Conservation (phyloP, 1,284 basidiomycete genomes). For the Volvariella volvacea region DNA sequence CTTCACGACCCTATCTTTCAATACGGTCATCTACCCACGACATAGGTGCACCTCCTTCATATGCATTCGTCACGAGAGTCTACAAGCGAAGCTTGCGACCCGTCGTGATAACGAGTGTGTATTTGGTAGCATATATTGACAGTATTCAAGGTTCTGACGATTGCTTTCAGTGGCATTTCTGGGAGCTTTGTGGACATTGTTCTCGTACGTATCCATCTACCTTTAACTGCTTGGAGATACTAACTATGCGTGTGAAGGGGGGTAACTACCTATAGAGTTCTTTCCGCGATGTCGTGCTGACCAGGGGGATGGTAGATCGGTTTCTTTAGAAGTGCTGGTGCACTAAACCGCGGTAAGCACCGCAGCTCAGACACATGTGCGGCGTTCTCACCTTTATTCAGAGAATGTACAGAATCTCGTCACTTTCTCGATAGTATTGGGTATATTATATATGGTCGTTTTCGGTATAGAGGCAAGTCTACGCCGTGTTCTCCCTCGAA, state of each 20-base stretch:
- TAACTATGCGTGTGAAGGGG: conserved; percentile 29
- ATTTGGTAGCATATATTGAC: neutral
- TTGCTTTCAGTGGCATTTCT: conserved; percentile 34
- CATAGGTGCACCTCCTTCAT: conserved; percentile 48
- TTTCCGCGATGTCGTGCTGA: conserved; percentile 1
- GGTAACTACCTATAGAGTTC: conserved; percentile 30
- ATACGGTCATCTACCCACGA: neutral
- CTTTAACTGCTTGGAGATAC: conserved; percentile 6
- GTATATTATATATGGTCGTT: conserved; percentile 44
- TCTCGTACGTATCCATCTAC: conserved; percentile 41
- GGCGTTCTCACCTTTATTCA: conserved; percentile 15
- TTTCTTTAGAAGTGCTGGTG: conserved; percentile 46
- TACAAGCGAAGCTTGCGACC: conserved; percentile 54
- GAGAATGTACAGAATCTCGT: conserved; percentile 44
- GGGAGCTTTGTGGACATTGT: conserved; percentile 50
- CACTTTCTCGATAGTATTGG: conserved; percentile 54
- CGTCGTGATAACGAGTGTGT: conserved; percentile 48
- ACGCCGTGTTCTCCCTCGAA: neutral
- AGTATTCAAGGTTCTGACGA: neutral
- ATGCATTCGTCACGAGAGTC: conserved; percentile 48
- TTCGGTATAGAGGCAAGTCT: conserved; percentile 42
- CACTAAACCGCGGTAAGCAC: conserved; percentile 31
- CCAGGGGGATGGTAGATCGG: conserved; percentile 40
- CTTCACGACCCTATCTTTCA: conserved; percentile 2
- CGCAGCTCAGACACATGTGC: neutral